Base-by-base conservation (phyloP, 495 filamentous ascomycete species). In the Hypoxylon perforatum region DNA sequence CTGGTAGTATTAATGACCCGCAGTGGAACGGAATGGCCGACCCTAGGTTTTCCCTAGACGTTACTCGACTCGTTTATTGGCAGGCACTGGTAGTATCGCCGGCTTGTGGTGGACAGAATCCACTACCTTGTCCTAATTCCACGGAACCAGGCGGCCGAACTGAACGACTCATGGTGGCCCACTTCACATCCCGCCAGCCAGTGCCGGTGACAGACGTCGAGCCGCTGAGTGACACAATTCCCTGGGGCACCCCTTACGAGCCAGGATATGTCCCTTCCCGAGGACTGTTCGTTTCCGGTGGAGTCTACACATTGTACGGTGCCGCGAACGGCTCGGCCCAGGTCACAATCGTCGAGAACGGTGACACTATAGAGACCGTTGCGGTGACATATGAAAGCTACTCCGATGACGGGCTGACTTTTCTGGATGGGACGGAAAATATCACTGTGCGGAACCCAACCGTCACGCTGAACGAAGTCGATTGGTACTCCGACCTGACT, bases 1-100 rank as follows among this genome's bases (percentile, higher is more conserved):
- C 71, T n/a, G 73, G 69, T 7, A 70, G 62, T 35, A 56, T 74
- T 7, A 71, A 72, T 18, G 69, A 73, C 38, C 71, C 73, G 15
- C 39, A 70, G 12, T 76, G 71, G 68, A 74, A 76, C 49, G 73
- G 45, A 4, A 39, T 22, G 8, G 72, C 69, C 35, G 72, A 74
- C 51, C 74, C 74, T 6, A 48, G 47, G 15, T 76, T 65, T 39
- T 73, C 73, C 6, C 58, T 47, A 7, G 73, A 72, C 50, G 45
- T 47, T 9, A 75, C 61, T 0, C 46, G 59, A 10, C 41, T 75
- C 6, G 64, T 59, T 10, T 73, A 75, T 46, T 70, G 30, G 25
- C 68, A 75, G 38, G 33, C 22, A 17, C 41, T 61, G n/a, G 49
- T 53, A n/a, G 22, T 55, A 14, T 14, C 62, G 8, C 65, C 65